phyloP scores from a whole-genome alignment of 2,329 filamentous ascomycete species.

The Grosmannia serpens region DNA sequence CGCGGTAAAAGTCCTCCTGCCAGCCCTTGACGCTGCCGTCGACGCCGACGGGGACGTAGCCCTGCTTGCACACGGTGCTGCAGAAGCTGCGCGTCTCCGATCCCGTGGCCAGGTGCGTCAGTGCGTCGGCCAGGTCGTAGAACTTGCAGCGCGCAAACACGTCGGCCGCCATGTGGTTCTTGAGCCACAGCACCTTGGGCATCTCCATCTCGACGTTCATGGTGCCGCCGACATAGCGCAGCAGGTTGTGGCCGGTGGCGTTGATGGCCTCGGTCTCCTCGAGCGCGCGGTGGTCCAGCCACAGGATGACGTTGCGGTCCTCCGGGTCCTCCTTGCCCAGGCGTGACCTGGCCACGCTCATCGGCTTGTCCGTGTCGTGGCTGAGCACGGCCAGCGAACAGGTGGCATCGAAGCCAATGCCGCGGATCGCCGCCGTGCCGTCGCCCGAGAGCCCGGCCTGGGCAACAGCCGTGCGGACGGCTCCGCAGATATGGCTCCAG shows the following conservation, averaged over 20 bases:
- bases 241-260: constrained; percentile 77
- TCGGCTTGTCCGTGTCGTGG: constrained; percentile 77
- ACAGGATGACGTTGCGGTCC: constrained; percentile 90
- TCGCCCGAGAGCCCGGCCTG: constrained; percentile 56
- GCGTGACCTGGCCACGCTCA: constrained; percentile 78
- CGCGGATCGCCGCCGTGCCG: constrained; percentile 63
- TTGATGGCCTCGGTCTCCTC: constrained; percentile 92
- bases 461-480: constrained; percentile 69
- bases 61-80: constrained; percentile 94
- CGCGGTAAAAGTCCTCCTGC: constrained; percentile 86
- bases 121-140: constrained; percentile 84
- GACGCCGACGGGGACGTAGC: constrained; percentile 90
- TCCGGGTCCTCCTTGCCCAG: constrained; percentile 53
- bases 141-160: constrained; percentile 92
- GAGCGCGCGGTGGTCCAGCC: constrained; percentile 90
- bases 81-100: constrained; percentile 89
- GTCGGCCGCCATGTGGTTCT: constrained; percentile 93
- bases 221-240: constrained; percentile 91
- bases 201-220: constrained; percentile 99
- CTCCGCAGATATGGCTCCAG: constrained; percentile 87
- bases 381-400: constrained; percentile 91
- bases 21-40: constrained; percentile 96
- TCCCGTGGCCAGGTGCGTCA: constrained; percentile 89
- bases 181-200: constrained; percentile 94
- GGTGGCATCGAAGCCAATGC: constrained; percentile 96